Percentiles rank a stretch among this genome's conserved stretches.
Conservation (phyloP, 2,329 filamentous ascomycete genomes). For the Penicillium corylophilum region DNA sequence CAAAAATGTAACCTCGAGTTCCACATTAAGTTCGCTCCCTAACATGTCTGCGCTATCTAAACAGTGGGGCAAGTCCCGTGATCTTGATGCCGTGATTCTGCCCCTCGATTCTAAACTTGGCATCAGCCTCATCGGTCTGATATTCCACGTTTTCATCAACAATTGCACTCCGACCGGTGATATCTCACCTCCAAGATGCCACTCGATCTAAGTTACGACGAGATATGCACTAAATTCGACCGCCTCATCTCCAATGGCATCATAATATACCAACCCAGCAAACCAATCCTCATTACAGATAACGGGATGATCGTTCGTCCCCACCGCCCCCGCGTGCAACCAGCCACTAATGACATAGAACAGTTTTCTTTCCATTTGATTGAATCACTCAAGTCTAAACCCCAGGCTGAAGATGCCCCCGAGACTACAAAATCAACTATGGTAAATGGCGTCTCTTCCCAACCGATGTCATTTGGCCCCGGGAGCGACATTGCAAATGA, state of each 20-base stretch:
- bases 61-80: neutral
- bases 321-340: neutral
- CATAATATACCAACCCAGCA: constrained; percentile 8
- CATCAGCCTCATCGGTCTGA: neutral
- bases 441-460: neutral
- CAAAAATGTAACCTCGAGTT: neutral
- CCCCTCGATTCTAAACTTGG: neutral
- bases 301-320: constrained; percentile 12
- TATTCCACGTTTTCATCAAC: too few relatives aligned
- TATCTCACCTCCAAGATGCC: constrained; percentile 1
- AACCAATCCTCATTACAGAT: constrained; percentile 4
- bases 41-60: neutral
- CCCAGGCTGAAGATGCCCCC: constrained; percentile 7
- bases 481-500: constrained; percentile 43
- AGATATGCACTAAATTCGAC: constrained; percentile 15
- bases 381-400: constrained; percentile 5
- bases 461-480: constrained; percentile 14
- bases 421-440: neutral
- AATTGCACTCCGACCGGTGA: neutral
- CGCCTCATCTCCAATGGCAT: constrained; percentile 9
- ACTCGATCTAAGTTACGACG: constrained; percentile 7
- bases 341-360: neutral
- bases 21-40: neutral
- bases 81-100: neutral
- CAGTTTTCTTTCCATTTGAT: constrained; percentile 13